phyloP scores from a whole-genome alignment of 2,329 filamentous ascomycete genomes.

The Pseudogymnoascus sp. region DNA sequence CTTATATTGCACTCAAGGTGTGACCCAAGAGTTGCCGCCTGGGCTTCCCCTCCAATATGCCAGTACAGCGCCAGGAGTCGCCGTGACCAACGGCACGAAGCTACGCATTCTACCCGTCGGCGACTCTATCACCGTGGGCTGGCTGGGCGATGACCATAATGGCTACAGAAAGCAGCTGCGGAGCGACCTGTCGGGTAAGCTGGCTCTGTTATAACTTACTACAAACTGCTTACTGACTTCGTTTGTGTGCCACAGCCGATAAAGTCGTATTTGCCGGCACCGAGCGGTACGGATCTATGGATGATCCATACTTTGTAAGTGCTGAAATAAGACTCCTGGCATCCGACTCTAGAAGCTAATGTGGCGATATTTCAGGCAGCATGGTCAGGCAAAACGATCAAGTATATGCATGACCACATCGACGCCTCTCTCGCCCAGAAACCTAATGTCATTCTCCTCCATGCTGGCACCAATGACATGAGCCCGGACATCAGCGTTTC shows the following conservation, averaged over 20 bases:
- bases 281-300: constrained; percentile 28
- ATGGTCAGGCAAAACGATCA: constrained; percentile 28
- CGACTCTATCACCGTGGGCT: constrained; percentile 34
- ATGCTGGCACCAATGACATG: constrained; percentile 32
- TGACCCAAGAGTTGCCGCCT: neutral
- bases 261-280: constrained; percentile 30
- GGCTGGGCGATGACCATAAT: constrained; percentile 27
- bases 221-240: neutral
- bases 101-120: constrained; percentile 30
- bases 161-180: constrained; percentile 33
- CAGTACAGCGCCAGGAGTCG: neutral
- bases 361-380: constrained; percentile 25
- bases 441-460: constrained; percentile 30
- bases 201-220: neutral
- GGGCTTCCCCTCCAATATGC: neutral
- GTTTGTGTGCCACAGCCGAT: constrained; percentile 11
- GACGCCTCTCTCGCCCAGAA: constrained; percentile 15
- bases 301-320: constrained; percentile 21
- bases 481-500: constrained; percentile 5
- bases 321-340: neutral
- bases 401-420: constrained; percentile 23
- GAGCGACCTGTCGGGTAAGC: constrained; percentile 20
- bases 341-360: neutral
- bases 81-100: neutral
- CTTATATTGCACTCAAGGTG: neutral